Base-by-base conservation (phyloP, 106 monocot species). In the Apostasia ramifera region DNA sequence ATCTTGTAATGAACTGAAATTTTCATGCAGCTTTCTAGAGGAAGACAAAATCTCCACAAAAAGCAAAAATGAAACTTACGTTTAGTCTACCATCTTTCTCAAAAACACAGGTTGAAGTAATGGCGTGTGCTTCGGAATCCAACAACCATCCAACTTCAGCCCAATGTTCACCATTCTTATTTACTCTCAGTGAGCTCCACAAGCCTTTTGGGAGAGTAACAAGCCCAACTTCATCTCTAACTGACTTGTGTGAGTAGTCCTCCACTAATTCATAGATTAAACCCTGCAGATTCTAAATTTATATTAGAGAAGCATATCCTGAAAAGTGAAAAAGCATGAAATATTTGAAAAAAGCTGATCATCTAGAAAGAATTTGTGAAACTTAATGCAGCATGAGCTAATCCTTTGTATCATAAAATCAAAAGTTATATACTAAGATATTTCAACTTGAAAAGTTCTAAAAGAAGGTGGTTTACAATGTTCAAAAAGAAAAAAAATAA, bases 111-210 rank as follows among this genome's bases (percentile, higher is more conserved):
- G 82, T 73, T 48, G 88, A 81, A 40, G 79, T 88, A 2, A 84
- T 63, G 15, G 81, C 76, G 43, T 38, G 50, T 44, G 26, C 26
- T 8, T 73, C 78, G 41, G 39, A 47, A 59, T 75, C 79, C 1
- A 84, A 6, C 66, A 81, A 58, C 85, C 88, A 85, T 63, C 88
- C 82, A 68, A 85, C 85, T 53, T 89, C 85, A 0, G 58, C 70
- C 41, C 58, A 66, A 26, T 53, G 73, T 60, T 84, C 72, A 64
- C 77, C 82, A 67, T 71, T 60, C 6, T 77, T 61, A 5, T 55
- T 69, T 63, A 75, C 72, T 72, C 78, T 78, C 2, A 78, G 55
- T 3, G 51, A 77, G 60, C 80, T 79, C 82, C 85, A 89, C 58
- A 89, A 66, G 47, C 76, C 61, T 66, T 83, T 89, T 37, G 89